Evolutionary conservation across 1,139 yeast genomes (phyloP).

Genomic region (Sugiyamaella paludigena): DNA sequence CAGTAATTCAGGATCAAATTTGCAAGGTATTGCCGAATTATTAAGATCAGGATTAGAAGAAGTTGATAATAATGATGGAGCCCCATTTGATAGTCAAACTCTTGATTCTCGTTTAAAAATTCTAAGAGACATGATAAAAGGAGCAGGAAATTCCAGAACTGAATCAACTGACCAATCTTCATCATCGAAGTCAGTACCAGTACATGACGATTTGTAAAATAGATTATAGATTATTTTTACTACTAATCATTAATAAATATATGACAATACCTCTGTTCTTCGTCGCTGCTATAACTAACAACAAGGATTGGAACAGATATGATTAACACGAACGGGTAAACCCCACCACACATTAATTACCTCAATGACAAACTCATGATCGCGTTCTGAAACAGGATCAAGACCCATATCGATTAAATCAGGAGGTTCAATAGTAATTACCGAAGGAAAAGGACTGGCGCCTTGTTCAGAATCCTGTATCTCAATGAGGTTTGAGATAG

Average conservation of each 20-base stretch:
- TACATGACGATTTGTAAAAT: slow-evolving; percentile 20
- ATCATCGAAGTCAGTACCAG: slow-evolving; percentile 7
- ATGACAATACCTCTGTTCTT: neutral
- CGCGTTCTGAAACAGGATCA: slow-evolving; percentile 64
- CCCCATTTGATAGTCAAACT: neutral
- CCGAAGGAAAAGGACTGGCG: slow-evolving; percentile 10
- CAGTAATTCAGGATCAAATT: slow-evolving; percentile 1
- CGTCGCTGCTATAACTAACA: slow-evolving; percentile 38
- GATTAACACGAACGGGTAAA: slow-evolving; percentile 38
- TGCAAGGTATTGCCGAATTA: slow-evolving; percentile 10
- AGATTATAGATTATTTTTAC: neutral
- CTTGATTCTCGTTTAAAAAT: slow-evolving; percentile 5
- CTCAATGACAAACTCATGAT: slow-evolving; percentile 53
- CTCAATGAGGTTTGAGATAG: slow-evolving; percentile 21
- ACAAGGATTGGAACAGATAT: slow-evolving; percentile 30
- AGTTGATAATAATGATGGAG: neutral
- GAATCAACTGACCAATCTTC: slow-evolving; percentile 3
- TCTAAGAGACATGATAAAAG: slow-evolving; percentile 11
- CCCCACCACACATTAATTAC: slow-evolving; percentile 60
- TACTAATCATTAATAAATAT: slow-evolving; percentile 3
- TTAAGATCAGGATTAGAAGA: slow-evolving; percentile 9
- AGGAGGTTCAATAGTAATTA: slow-evolving; percentile 40
- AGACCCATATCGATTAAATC: slow-evolving; percentile 71
- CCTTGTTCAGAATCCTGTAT: slow-evolving; percentile 22
- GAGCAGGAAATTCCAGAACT: slow-evolving; percentile 6